Base-by-base conservation (phyloP, 768 basidiomycete genomes). In the Kwoniella dejecticola region DNA sequence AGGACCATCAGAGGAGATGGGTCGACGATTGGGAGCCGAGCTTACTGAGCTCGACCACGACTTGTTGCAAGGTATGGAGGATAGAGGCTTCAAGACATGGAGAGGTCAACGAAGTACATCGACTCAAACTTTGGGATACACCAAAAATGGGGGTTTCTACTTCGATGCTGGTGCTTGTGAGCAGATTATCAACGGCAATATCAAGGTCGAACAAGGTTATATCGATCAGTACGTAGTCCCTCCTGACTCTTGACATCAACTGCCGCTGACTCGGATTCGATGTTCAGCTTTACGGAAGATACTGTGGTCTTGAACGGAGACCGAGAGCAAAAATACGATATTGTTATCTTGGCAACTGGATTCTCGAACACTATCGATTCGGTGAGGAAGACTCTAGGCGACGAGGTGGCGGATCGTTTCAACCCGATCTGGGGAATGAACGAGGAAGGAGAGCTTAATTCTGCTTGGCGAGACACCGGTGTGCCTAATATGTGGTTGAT, bases 351-450 rank as follows among this genome's bases (percentile, higher is more conserved):
- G 26, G 68, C 68, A 40, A 70, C 68, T 5, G 68, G 68, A 0
- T 70, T 63, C 66, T 56, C 62, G 11, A 64, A 67, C 55, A 63
- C 62, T 31, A 67, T 64, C 40, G 68, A 70, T 38, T 63, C 65
- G n/a, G 41, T 70, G 53, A 45, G 61, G 8, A 24, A 30, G 17
- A 70, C 65, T 21, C 61, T 70, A 2, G 68, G 68, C 1, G 58
- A 63, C 5, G 21, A 62, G 15, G 38, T 60, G 17, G 68, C 65
- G 24, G 42, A 40, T 27, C 52, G 45, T 17, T 60, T 36, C 36
- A 29, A 30, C 5, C 57, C 57, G 8, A 64, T 70, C 58, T 70
- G 68, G 68, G 58, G 61, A 30, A 52, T 70, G 17, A 64, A 70
- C 50, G 64, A 57, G 23, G 68, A 70, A 55, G 68, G 68, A 15